phyloP scores from a whole-genome alignment of 2,329 filamentous ascomycete species.

The Penicillium sp. region DNA sequence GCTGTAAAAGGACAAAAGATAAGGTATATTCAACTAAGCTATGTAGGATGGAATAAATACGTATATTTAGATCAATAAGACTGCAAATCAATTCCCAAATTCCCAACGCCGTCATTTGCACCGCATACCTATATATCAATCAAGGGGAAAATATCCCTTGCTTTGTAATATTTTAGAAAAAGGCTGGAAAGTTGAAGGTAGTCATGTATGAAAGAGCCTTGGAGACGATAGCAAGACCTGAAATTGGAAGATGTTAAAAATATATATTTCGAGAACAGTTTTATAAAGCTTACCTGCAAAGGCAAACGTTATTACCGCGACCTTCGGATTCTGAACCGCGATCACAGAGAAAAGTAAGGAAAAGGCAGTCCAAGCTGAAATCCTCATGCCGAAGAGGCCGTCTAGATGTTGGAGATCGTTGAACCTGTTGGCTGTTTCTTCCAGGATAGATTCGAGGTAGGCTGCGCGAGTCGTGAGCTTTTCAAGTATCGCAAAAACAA shows the following conservation, averaged over 20 bases:
- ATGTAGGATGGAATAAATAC: too few relatives aligned
- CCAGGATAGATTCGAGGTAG: slow-evolving; percentile 29
- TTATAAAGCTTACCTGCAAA: neutral
- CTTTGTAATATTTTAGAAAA: neutral
- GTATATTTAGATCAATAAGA: neutral
- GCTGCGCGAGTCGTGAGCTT: slow-evolving; percentile 24
- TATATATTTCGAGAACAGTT: neutral
- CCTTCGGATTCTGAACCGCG: slow-evolving; percentile 21
- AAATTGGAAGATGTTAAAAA: neutral
- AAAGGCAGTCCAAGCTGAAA: slow-evolving; percentile 23
- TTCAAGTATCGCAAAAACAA: slow-evolving; percentile 31
- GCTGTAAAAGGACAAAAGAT: too few relatives aligned
- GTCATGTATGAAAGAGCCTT: slow-evolving; percentile 1
- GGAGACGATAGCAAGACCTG: slow-evolving; percentile 5
- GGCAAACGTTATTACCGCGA: slow-evolving; percentile 21
- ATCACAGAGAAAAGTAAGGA: slow-evolving; percentile 23
- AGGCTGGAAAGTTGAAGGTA: neutral
- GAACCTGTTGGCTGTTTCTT: slow-evolving; percentile 25
- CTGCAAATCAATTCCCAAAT: neutral
- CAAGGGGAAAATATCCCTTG: neutral
- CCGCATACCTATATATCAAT: neutral
- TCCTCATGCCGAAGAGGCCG: slow-evolving; percentile 15
- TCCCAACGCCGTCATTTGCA: neutral
- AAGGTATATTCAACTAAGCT: too few relatives aligned
- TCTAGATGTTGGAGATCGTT: slow-evolving; percentile 18